These are phyloP conservation scores for Pleurostoma richardsiae DNA, from an alignment of 2,329 filamentous ascomycete species.

Conservation along the genomic window DNA sequence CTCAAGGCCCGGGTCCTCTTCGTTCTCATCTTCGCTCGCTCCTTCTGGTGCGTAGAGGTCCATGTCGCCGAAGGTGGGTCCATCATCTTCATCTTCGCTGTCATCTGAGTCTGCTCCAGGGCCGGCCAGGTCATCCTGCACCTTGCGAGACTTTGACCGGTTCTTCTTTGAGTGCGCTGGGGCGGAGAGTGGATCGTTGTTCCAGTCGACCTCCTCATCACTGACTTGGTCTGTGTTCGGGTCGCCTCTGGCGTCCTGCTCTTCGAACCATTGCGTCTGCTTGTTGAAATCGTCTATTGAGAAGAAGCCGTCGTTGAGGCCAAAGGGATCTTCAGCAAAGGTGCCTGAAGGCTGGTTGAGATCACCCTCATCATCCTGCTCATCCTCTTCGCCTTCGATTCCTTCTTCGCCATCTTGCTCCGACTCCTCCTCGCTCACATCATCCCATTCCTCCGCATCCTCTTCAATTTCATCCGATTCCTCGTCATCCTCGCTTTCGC, in stretches of 20 bases:
- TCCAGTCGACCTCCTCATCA: conserved; percentile 88
- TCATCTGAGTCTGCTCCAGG: conserved; percentile 24
- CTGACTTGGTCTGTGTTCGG: conserved; percentile 68
- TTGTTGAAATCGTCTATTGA: conserved; percentile 97
- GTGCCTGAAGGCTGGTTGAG: conserved; percentile 46
- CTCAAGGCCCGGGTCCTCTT: conserved; percentile 41
- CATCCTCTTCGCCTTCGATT: conserved; percentile 31
- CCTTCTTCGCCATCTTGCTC: conserved; percentile 26
- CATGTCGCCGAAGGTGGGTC: conserved; percentile 79
- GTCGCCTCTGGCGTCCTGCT: conserved; percentile 74
- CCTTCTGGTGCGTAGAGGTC: conserved; percentile 70
- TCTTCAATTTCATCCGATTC: conserved; percentile 24
- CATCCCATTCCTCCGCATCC: conserved; percentile 20
- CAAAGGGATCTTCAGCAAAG: conserved; percentile 69
- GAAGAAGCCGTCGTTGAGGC: conserved; percentile 96
- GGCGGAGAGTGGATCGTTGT: conserved; percentile 64
- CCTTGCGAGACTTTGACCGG: conserved; percentile 17
- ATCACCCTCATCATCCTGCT: conserved; percentile 40
- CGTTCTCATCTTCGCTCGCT: conserved; percentile 57
- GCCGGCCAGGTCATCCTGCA: conserved; percentile 21
- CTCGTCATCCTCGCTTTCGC: conserved; percentile 28
- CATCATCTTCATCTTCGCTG: conserved; percentile 67
- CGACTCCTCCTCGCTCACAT: conserved; percentile 21
- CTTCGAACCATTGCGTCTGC: conserved; percentile 83
- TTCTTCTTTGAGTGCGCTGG: conserved; percentile 15